Evolutionary conservation across 1,284 basidiomycete genomes (phyloP).

Genomic region (Melampsora occidentalis): DNA sequence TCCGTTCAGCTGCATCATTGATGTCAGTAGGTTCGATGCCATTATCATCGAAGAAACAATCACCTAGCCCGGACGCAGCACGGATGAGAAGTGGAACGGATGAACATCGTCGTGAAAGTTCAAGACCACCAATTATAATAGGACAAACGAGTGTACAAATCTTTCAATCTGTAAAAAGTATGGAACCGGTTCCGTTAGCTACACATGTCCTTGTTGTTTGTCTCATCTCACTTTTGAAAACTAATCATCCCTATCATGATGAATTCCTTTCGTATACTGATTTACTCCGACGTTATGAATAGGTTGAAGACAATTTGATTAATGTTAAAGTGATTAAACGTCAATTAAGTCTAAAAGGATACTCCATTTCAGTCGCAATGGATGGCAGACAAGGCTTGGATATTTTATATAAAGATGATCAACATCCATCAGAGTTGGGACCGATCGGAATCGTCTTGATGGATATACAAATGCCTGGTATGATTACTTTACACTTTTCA

Average conservation of each 20-base stretch:
- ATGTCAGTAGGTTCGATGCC: slow-evolving; percentile 24
- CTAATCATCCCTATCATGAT: no score
- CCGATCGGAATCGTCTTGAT: slow-evolving; percentile 37
- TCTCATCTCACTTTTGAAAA: no score
- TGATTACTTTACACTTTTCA: no score
- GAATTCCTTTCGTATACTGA: neutral
- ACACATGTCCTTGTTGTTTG: no score
- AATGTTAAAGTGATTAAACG: slow-evolving; percentile 40
- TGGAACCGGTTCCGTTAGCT: no score
- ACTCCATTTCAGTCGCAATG: slow-evolving; percentile 34
- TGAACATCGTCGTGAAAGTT: no score
- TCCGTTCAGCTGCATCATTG: slow-evolving; percentile 26
- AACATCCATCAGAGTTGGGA: slow-evolving; percentile 3
- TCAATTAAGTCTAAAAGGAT: slow-evolving; percentile 32
- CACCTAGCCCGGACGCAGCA: no score
- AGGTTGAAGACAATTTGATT: slow-evolving; percentile 42
- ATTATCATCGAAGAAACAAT: no score
- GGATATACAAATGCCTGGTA: slow-evolving; percentile 42
- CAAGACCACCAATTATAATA: no score
- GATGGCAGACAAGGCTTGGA: slow-evolving; percentile 34
- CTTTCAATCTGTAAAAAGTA: no score
- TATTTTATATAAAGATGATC: slow-evolving; percentile 25
- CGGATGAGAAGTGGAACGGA: no score
- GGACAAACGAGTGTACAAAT: no score
- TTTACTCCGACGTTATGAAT: neutral